Base-by-base conservation (phyloP, 2,329 filamentous ascomycete genomes). In the Botrytis deweyae region DNA sequence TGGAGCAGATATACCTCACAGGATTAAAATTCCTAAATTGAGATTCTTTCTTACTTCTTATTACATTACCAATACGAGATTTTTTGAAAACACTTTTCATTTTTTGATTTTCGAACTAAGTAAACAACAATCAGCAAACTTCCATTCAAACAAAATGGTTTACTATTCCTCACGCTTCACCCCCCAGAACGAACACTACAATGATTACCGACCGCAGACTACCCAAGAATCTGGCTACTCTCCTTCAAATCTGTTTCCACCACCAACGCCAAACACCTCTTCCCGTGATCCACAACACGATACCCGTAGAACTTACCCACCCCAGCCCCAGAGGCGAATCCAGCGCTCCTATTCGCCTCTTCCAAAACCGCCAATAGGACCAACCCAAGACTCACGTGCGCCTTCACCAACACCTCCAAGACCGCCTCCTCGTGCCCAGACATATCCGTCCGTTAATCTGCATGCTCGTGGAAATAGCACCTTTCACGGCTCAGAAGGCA, bases 191-290 rank as follows among this genome's bases (percentile, higher is more conserved):
- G 2, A 58, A 18, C 5, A 18, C n/a, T 29, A 29, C 14, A 58
- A 58, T 58, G 14, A 8, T 7, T 18, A 55, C 52, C 25, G 0
- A 8, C 52, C 12, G 52, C 12, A 55, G n/a, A 55, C 49, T n/a
- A 7, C 52, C 14, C 49, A 16, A 16, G 5, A 1, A n/a, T 29
- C 5, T 14, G 49, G 25, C 12, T 3, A 3, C 12, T 8, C 49
- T 55, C 2, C 49, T 8, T 16, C 49, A 29, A 0, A 29, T 55
- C 52, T 55, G 8, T 8, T 0, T 1, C 12, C n/a, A 5, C 52
- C 5, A 29, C 25, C 2, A 18, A 55, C 0, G 0, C 3, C 5
- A 5, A 55, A 55, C 2, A 29, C 25, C 6, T 5, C 5, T 5
- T 8, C 12, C 25, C 14, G 4, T 1, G 4, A 58, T 58, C n/a